Conservation (phyloP, 1,284 basidiomycete genomes). For the Exobasidium cylindrosporum region DNA sequence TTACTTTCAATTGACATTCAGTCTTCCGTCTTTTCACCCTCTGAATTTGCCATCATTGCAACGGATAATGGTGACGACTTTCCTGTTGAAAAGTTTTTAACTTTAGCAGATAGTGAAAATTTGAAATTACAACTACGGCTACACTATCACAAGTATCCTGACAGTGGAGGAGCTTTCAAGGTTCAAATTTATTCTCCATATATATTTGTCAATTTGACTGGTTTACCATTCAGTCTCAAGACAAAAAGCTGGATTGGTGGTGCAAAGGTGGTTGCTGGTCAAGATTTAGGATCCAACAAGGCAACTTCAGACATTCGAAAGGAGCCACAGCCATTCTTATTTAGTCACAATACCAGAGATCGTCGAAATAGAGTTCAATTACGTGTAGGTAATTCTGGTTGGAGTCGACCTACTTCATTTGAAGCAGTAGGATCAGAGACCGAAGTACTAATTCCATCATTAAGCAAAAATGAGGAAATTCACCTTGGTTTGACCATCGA, state of each 20-base stretch:
- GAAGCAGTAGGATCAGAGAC: constrained; percentile 90
- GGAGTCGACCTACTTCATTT: constrained; percentile 66
- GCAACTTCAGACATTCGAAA: constrained; percentile 52
- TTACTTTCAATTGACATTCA: constrained; percentile 87
- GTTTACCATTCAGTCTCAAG: constrained; percentile 75
- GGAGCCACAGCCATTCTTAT: constrained; percentile 60
- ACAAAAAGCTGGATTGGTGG: constrained; percentile 71
- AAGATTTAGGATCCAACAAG: constrained; percentile 48
- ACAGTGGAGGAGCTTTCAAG: constrained; percentile 96
- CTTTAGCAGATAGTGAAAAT: constrained; percentile 71
- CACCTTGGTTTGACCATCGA: constrained; percentile 88
- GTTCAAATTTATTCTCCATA: constrained; percentile 94
- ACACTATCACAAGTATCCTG: constrained; percentile 74
- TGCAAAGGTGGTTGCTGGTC: constrained; percentile 81
- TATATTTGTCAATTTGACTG: constrained; percentile 89
- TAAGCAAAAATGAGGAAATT: constrained; percentile 70
- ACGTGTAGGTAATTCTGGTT: constrained; percentile 78
- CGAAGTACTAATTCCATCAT: constrained; percentile 72
- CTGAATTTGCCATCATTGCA: constrained; percentile 96
- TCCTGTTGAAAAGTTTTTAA: constrained; percentile 71
- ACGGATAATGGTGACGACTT: constrained; percentile 89
- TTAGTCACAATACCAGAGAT: constrained; percentile 77
- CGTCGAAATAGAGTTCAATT: constrained; percentile 81
- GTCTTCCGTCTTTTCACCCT: constrained; percentile 79
- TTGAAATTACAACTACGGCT: constrained; percentile 78